Base-by-base conservation (phyloP, 2,329 filamentous ascomycete genomes). In the Arthrinium phaeospermum region DNA sequence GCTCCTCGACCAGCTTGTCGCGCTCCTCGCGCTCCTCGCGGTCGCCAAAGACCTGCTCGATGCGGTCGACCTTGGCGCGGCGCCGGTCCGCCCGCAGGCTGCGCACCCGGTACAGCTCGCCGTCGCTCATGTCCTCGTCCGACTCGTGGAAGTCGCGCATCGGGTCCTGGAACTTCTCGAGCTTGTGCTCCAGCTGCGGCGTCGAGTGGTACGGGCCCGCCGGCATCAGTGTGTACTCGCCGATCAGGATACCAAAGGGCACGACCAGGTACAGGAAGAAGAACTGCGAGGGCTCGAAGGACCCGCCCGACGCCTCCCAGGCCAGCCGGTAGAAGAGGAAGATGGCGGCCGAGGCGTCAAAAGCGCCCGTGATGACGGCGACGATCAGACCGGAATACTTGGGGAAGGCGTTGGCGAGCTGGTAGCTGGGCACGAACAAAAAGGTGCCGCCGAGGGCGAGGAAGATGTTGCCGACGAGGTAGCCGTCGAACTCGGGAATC, bases 371-470 rank as follows among this genome's bases (percentile, higher is more conserved):
- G 67, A 92, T 82, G 34, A 89, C 81, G 1, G 90, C 90, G 14
- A 92, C 83, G 71, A 92, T 89, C 24, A 90, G 81, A 1, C 90
- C 90, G 4, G 88, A 87, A 75, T 87, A 86, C 69, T 84, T 84
- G 7, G 90, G 90, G 75, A 92, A 92, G 14, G 90, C 88, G 79
- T 92, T 91, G 27, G 90, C 90, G 70, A 92, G 85, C 76, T 91
- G 89, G 78, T 91, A 92, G 16, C 88, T 90, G 4, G 90, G 87
- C 68, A 92, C 88, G 80, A 91, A 92, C 69, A 92, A 82, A 76
- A 90, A 91, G 2, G 90, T 88, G 16, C 90, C 90, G 46, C 90
- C 90, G 22, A 92, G 82, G 0, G 89, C 87, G 4, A 92, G 81
- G 71, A 91, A 85, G 69, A 91, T 82, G 78, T 91, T 91, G 41